Conservation (phyloP, 2,329 filamentous ascomycete genomes). For the Monosporascus sp. region DNA sequence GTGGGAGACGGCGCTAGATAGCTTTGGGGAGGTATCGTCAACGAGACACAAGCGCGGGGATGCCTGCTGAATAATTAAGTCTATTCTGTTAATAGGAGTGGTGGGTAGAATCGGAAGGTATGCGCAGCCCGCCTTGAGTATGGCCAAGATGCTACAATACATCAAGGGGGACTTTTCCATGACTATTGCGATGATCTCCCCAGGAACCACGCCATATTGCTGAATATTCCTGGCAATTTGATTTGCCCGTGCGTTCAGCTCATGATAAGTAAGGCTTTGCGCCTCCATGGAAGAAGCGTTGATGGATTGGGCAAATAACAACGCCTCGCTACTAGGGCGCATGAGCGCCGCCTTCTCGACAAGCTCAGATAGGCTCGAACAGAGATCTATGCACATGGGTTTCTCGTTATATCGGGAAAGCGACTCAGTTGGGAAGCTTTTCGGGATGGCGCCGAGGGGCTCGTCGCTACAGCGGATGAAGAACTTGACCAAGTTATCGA, state of each 20-base stretch:
- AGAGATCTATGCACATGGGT: conserved; percentile 27
- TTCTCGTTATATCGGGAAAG: conserved; percentile 46
- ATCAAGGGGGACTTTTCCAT: conserved; percentile 72
- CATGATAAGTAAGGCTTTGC: conserved; percentile 53
- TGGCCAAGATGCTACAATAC: conserved; percentile 69
- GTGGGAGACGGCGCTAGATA: conserved; percentile 11
- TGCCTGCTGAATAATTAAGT: conserved; percentile 58
- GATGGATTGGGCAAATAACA: conserved; percentile 57
- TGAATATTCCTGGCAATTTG: conserved; percentile 53
- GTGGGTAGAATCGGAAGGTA: conserved; percentile 75
- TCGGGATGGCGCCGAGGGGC: conserved; percentile 17
- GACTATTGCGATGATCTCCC: conserved; percentile 63
- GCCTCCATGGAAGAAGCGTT: conserved; percentile 27
- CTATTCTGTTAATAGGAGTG: conserved; percentile 58
- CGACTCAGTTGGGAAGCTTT: conserved; percentile 24
- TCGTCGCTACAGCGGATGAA: conserved; percentile 22
- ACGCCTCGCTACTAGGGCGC: conserved; percentile 51
- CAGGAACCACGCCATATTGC: conserved; percentile 38
- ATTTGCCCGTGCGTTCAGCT: conserved; percentile 62
- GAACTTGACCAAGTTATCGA: conserved; percentile 45
- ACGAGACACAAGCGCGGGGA: conserved; percentile 41
- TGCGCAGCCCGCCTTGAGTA: conserved; percentile 68
- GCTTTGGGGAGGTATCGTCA: conserved; percentile 24
- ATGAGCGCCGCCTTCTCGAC: conserved; percentile 49
- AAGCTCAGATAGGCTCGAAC: conserved; percentile 41